phyloP scores from a whole-genome alignment of 208 protist genomes.

The Leptomonas seymouri region DNA sequence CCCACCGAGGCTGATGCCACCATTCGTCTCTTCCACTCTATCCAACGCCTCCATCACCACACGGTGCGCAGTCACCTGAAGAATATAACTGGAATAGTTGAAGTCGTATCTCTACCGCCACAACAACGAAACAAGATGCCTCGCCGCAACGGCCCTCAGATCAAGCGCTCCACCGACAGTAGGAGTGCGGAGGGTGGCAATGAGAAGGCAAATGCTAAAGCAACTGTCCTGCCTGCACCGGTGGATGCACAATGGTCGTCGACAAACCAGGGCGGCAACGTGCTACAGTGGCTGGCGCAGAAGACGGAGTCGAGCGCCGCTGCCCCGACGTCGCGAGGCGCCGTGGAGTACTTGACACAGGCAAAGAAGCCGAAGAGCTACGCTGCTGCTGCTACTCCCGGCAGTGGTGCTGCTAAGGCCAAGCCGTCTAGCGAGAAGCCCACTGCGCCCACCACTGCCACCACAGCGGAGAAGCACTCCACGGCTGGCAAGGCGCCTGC shows the following conservation, averaged over 20 bases:
- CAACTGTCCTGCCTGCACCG: not conserved
- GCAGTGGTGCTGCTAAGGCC: conserved; percentile 5
- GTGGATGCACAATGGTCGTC: conserved; percentile 33
- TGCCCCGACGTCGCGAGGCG: conserved; percentile 31
- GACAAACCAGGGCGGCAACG: conserved; percentile 47
- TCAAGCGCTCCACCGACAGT: conserved; percentile 27
- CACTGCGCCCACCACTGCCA: not conserved
- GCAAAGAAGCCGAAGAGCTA: conserved; percentile 31
- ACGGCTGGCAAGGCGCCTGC: not conserved
- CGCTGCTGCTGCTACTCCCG: not conserved
- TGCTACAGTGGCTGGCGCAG: conserved; percentile 71
- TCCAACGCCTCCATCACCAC: not conserved
- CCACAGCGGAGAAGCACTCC: not conserved
- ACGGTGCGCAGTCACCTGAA: not conserved
- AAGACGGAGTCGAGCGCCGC: conserved; percentile 30
- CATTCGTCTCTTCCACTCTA: not conserved
- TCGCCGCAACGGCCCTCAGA: conserved; percentile 30
- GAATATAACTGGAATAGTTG: not conserved
- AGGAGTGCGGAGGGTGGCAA: conserved; percentile 14
- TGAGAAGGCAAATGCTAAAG: conserved; percentile 5
- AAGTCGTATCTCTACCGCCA: not conserved
- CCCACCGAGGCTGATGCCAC: no score
- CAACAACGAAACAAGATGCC: conserved; percentile 2
- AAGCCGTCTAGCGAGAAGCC: conserved; percentile 11
- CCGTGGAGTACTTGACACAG: conserved; percentile 77